Base-by-base conservation (phyloP, 2,329 filamentous ascomycete genomes). In the Fusarium duplospermum region DNA sequence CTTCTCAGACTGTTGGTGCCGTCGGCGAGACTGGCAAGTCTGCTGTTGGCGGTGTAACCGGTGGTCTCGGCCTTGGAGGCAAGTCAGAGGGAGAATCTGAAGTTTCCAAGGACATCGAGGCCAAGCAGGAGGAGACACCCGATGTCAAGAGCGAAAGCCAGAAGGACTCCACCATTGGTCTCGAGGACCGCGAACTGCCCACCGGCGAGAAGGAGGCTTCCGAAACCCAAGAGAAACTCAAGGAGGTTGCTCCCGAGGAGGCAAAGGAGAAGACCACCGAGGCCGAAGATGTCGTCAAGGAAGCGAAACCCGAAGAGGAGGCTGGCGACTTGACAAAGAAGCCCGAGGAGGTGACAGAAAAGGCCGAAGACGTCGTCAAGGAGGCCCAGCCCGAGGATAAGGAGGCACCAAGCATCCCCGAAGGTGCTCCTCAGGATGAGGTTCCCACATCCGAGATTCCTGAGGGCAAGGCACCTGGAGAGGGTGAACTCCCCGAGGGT, bases 381-480 rank as follows among this genome's bases (percentile, higher is more conserved):
- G 24, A 72, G 36, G 38, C 11, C 27, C 35, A 65, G 42, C 50
- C 54, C 22, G 63, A 73, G 56, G 29, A 74, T 4, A 65, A 62
- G 18, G 71, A 74, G 10, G 56, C 61, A 6, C 71, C 67, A 16
- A 71, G 73, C 31, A 18, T 70, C 71, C 63, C 72, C 9, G 69
- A 70, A n/a, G 72, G 31, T 24, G 67, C 59, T 11, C 33, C 29
- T 27, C 45, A 75, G 54, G 62, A 66, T 27, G 70, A 83, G 78
- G 68, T 81, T 3, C 35, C 73, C 22, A 67, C 69, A 52, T 66
- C 69, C 3, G 70, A 73, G 16, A 47, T 59, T 6, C 64, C 70
- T 22, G 68, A 71, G 18, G 40, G 58, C 79, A 82, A 33, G 80
- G 81, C 45, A 78, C 83, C 66, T 36, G 42, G 20, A 8, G 40